These are phyloP conservation scores for Aspergillus ochraceoroseus DNA, from an alignment of 2,329 filamentous ascomycete species.

Conservation along the genomic window DNA sequence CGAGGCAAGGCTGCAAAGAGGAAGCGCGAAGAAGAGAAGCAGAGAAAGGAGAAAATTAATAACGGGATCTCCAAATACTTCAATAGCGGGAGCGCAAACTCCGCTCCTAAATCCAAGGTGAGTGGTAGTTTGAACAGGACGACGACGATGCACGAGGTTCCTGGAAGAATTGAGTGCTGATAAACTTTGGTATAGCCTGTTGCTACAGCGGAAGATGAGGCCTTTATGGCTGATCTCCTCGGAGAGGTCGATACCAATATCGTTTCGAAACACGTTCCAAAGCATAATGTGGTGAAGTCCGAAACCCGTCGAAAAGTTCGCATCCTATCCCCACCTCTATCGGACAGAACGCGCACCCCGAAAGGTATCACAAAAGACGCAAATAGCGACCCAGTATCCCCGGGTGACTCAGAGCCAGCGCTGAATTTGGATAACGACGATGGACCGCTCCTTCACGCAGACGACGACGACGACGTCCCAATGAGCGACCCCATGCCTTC, in stretches of 20 bases:
- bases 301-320: conserved; percentile 73
- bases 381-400: conserved; percentile 46
- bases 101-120: conserved; percentile 74
- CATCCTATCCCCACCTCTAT: conserved; percentile 68
- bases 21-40: conserved; percentile 79
- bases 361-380: conserved; percentile 42
- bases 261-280: conserved; percentile 51
- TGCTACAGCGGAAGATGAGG: conserved; percentile 80
- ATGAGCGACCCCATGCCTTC: conserved; percentile 85
- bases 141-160: neutral
- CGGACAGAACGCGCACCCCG: conserved; percentile 53
- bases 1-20: conserved; percentile 67
- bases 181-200: conserved; percentile 52
- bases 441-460: conserved; percentile 52
- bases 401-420: conserved; percentile 37
- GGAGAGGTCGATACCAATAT: conserved; percentile 81
- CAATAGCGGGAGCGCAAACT: conserved; percentile 62
- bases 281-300: conserved; percentile 64
- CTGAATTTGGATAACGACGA: conserved; percentile 51
- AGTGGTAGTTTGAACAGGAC: conserved; percentile 12
- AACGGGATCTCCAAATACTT: conserved; percentile 95
- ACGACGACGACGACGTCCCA: conserved; percentile 72
- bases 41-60: conserved; percentile 79
- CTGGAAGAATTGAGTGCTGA: conserved; percentile 9
- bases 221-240: conserved; percentile 78